Evolutionary conservation across 192 early-diverging fungal genomes (phyloP), one percentile per base, ranked within the genome.

Genomic region (Dissophora ornata): DNA sequence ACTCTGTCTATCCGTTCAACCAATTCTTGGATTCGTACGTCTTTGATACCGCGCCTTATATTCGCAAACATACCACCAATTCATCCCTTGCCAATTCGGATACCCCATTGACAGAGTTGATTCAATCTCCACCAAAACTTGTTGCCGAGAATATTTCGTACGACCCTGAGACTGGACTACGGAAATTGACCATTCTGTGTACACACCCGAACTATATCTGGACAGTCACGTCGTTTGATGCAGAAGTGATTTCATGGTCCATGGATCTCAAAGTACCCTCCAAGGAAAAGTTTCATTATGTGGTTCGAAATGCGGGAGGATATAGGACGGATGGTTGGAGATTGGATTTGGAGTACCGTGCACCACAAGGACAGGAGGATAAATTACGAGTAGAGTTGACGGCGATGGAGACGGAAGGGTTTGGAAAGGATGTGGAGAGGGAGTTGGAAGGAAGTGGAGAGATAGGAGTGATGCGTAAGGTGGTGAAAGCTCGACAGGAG

Each of bases 181-280:
- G 85, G 13, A 81, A 73, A 13, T 66, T 92, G 26, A 56, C 80
- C 3, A 46, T 90, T 15, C 32, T 80, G 8, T 83, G 81, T 41
- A 53, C 74, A 12, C 71, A 82, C 24, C 80, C 82, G 2, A 60
- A 79, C 25, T 88, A 85, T 50, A 84, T 85, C 38, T 91, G 88
- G 88, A 90, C 87, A 0, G 87, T 91, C 8, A 75, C 89, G 13
- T 62, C 79, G 1, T 93, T 93, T 73, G 70, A 85, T 50, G 91
- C 86, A 0, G 74, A 83, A 28, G 81, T 93, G 3, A 46, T 84
- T 5, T 68, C 69, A 10, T 92, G 91, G 91, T 86, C 81, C 21
- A 80, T 86, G 46, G 32, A 63, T 0, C 65, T 81, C 21, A 57
- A 60, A 19, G 53, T 81, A 6, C 85, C 85, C 2, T 52, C 80